phyloP scores from a whole-genome alignment of 2,329 filamentous ascomycete genomes.

The Microdochium paspali region DNA sequence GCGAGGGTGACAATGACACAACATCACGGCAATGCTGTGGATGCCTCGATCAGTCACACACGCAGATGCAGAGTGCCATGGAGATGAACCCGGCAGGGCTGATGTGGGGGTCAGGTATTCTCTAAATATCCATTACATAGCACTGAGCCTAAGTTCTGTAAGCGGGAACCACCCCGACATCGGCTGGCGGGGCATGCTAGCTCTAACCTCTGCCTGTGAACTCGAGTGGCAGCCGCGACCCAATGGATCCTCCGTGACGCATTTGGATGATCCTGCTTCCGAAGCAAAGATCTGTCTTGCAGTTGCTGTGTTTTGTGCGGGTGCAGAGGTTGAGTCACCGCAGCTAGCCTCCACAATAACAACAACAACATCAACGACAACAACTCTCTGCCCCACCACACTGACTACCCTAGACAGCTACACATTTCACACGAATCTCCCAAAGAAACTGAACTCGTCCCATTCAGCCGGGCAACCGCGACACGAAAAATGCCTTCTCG shows the following conservation, averaged over 20 bases:
- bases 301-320: too few relatives aligned
- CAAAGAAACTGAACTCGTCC: neutral
- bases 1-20: neutral
- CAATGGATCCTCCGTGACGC: neutral
- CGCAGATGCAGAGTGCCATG: neutral
- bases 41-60: too few relatives aligned
- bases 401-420: neutral
- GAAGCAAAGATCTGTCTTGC: too few relatives aligned
- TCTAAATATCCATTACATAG: too few relatives aligned
- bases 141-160: neutral
- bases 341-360: too few relatives aligned
- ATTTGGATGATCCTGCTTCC: neutral
- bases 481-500: constrained; percentile 52
- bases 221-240: too few relatives aligned
- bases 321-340: too few relatives aligned
- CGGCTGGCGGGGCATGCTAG: neutral
- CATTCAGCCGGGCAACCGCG: neutral
- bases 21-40: neutral
- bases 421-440: neutral
- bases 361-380: too few relatives aligned
- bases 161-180: too few relatives aligned
- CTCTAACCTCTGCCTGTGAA: neutral
- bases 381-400: too few relatives aligned
- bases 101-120: too few relatives aligned
- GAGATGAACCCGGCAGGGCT: neutral